These are phyloP conservation scores for Oligophagozyma castellii DNA, from an alignment of 1,139 yeast species.

Conservation along the genomic window DNA sequence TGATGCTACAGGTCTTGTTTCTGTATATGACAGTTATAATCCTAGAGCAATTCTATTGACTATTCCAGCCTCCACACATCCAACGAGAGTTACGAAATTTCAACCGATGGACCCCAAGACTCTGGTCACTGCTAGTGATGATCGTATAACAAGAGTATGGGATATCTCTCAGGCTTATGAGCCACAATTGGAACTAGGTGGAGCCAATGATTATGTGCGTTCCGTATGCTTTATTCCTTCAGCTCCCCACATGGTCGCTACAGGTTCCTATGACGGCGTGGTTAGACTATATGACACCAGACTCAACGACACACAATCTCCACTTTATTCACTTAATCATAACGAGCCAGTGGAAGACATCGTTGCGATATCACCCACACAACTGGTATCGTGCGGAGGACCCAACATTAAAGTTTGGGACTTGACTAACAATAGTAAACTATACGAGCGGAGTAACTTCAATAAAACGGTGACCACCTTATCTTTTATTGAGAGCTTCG, in stretches of 20 bases:
- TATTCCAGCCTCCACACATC: conserved; percentile 67
- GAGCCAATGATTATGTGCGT: conserved; percentile 82
- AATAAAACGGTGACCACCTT: conserved; percentile 87
- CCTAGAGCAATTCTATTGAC: conserved; percentile 73
- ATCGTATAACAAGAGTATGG: conserved; percentile 71
- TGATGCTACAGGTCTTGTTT: conserved; percentile 76
- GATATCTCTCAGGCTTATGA: conserved; percentile 74
- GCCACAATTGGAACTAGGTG: conserved; percentile 47
- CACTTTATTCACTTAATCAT: conserved; percentile 37
- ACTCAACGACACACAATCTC: conserved; percentile 29
- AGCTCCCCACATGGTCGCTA: conserved; percentile 50
- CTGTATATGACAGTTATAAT: conserved; percentile 66
- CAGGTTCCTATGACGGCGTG: conserved; percentile 88
- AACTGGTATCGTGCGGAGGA: conserved; percentile 76
- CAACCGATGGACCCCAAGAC: conserved; percentile 47
- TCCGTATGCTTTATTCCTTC: conserved; percentile 64
- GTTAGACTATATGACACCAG: conserved; percentile 84
- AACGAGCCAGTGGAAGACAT: conserved; percentile 80
- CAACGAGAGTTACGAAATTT: conserved; percentile 88
- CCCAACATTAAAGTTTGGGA: conserved; percentile 88
- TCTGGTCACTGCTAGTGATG: conserved; percentile 86
- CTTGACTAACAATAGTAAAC: conserved; percentile 47
- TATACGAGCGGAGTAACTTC: conserved; percentile 40
- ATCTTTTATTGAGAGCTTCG: conserved; percentile 33
- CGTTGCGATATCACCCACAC: conserved; percentile 68